Evolutionary conservation across 164 flowering plant species (phyloP), one percentile per base, ranked within the genome.

Genomic region (Liriodendron chinense): DNA sequence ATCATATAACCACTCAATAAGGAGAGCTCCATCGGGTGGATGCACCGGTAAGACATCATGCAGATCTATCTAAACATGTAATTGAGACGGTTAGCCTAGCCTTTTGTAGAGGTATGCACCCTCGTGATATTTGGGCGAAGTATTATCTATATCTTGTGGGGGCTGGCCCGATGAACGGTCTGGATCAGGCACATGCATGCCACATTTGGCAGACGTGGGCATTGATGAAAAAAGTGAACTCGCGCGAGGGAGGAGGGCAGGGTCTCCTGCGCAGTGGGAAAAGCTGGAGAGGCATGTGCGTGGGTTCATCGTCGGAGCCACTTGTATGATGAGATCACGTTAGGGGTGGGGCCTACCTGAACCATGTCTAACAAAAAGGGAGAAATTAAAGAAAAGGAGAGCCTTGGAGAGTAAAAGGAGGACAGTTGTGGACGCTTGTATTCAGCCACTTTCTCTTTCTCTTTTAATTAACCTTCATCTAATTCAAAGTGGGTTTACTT

Each of bases 301-400:
- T 16, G 26, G 69, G 24, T 26, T 28, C 18, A 28, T 26, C 69
- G 59, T 53, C 59, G 59, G 18, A 53, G 59, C 69, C 69, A 66
- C 69, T 66, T 28, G 48, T 16, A 66, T 66, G 47, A 66, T 66
- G 69, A 28, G 69, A 28, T 66, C 69, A 66, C 69, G 69, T 66
- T 66, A 23, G 67, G 26, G 3, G 20, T 28, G 47, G 20, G 13
- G 16, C 18, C 69, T 9, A 14, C 16, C 69, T 53, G 16, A 16
- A 16, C 59, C 59, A 66, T 26, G 67, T 23, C 67, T 64, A 21
- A 25, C 48, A 14, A 14, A 66, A 66, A 16, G 8, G 69, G 7
- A 7, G 21, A 25, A 66, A 66, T 14, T 25, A 66, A 66, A 66
- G 47, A 66, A 66, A 28, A 25, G 69, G 48, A 13, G 47, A 5